phyloP scores from a whole-genome alignment of 441 rosid species.

The Corymbia citriodora region DNA sequence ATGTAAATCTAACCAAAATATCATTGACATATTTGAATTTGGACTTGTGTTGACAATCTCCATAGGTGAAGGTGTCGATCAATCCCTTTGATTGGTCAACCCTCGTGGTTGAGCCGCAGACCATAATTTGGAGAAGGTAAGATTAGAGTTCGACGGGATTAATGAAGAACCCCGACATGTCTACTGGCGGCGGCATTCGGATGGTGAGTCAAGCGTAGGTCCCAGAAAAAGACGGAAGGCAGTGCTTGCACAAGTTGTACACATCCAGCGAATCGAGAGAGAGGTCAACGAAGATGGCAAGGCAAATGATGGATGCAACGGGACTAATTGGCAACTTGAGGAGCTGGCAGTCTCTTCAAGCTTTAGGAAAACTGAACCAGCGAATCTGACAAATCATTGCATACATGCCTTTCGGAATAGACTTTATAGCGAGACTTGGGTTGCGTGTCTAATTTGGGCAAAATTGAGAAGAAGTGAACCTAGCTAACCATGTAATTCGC shows the following conservation, averaged over 20 bases:
- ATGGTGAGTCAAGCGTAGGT: neutral
- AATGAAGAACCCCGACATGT: neutral
- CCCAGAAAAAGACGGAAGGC: neutral
- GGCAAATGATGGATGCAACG: neutral
- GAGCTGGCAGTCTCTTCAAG: neutral
- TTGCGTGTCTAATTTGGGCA: neutral
- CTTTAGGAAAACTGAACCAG: neutral
- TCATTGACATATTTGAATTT: rapidly evolving
- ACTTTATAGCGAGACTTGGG: neutral
- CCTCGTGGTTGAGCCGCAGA: neutral
- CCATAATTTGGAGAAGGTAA: neutral
- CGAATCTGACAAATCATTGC: neutral
- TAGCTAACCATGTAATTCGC: neutral
- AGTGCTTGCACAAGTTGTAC: neutral
- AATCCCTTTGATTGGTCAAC: neutral
- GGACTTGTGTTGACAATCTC: neutral
- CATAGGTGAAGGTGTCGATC: neutral
- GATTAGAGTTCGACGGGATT: neutral
- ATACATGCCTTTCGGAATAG: neutral
- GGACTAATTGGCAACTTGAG: neutral
- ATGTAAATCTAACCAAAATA: rapidly evolving
- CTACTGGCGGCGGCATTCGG: neutral
- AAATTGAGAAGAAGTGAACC: neutral
- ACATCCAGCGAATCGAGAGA: neutral
- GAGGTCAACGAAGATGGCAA: neutral